Percentiles rank a stretch among this genome's conserved stretches.
These are phyloP conservation scores for Venturia oleaginea DNA, from an alignment of 2,329 filamentous ascomycete species.

Conservation along the genomic window DNA sequence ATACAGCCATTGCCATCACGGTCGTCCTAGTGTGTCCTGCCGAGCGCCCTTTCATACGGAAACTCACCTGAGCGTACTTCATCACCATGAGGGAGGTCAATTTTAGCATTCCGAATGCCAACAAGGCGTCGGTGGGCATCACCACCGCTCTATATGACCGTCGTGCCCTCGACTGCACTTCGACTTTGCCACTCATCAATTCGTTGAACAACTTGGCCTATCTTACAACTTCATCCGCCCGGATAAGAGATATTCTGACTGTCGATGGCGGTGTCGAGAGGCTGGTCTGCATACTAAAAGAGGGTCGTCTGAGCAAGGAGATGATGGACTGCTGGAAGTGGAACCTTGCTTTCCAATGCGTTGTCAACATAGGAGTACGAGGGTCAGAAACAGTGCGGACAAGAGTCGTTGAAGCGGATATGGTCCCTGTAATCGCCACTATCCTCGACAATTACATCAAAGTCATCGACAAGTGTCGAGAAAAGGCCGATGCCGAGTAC, in stretches of 20 bases:
- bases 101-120: constrained; percentile 98
- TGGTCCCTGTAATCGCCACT: constrained; percentile 97
- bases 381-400: constrained; percentile 92
- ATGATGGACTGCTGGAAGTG: constrained; percentile 99
- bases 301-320: constrained; percentile 83
- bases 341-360: constrained; percentile 98
- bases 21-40: neutral
- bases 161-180: constrained; percentile 94
- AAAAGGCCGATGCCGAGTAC: constrained; percentile 72
- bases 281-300: constrained; percentile 94
- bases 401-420: constrained; percentile 93
- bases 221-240: constrained; percentile 92
- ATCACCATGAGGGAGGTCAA: constrained; percentile 96
- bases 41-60: constrained; percentile 6
- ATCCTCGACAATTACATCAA: constrained; percentile 98
- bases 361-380: constrained; percentile 95
- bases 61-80: neutral
- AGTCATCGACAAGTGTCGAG: constrained; percentile 83
- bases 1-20: constrained; percentile 2
- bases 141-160: constrained; percentile 97
- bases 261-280: constrained; percentile 98
- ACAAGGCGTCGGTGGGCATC: constrained; percentile 98
- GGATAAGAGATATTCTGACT: constrained; percentile 94
- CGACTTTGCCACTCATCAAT: constrained; percentile 94
- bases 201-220: constrained; percentile 98